Base-by-base conservation (phyloP, 352 stramenopile species). In the Salisapilia sapeloensis region DNA sequence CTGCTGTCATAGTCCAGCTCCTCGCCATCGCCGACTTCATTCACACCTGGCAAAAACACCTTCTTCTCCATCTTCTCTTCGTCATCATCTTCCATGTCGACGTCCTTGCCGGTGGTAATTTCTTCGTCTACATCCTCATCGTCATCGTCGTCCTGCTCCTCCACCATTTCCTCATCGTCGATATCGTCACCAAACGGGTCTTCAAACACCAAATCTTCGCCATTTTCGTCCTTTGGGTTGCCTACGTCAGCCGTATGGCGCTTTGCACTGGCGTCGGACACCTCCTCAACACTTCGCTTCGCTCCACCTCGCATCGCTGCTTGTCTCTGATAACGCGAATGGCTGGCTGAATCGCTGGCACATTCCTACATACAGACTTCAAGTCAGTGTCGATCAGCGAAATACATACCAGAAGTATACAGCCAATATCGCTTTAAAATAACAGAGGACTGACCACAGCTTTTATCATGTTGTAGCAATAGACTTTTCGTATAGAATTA, bases 1-100 rank as follows among this genome's bases (percentile, higher is more conserved):
- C 71, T 94, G 51, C 82, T 94, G 56, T 99, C 95, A 69, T 98
- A 98, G 61, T 99, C 95, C 24, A 99, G 74, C 50, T 95, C 69
- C 50, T 97, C 81, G 38, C 93, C 89, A 30, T 95, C 81, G 29
- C 64, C 53, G 18, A 97, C 51, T 38, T 75, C 70, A 54, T 96
- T 75, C 29, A 90, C 66, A 18, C 78, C 81, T 8, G 93, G 89
- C 70, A 96, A 84, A 69, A 95, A 98, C 19, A 96, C 89, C 56
- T 93, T 72, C 64, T 78, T 85, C 23, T 57, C 46, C 38, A 57
- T 40, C 34, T 71, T 61, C 12, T 62, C 48, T 10, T 54, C 44
- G 15, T 77, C 54, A 12, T 84, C 67, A 13, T 61, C 59, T 12
- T 53, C 58, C 24, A 55, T 43, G 16, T 92, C 77, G 51, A 75